These are phyloP conservation scores for Trichophyton schoenleinii DNA, from an alignment of 2,329 filamentous ascomycete genomes.

Conservation along the genomic window DNA sequence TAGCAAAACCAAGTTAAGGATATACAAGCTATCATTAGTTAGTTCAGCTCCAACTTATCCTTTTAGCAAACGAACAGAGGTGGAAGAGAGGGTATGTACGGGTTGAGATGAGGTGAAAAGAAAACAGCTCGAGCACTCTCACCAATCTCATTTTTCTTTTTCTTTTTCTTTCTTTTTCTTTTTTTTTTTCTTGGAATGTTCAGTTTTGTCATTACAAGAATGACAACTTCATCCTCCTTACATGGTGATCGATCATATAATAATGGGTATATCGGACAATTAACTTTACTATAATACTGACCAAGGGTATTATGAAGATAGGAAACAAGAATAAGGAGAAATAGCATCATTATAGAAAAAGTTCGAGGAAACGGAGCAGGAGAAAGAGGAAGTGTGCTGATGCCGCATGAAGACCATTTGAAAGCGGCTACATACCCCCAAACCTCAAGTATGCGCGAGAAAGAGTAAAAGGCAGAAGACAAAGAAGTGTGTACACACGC, in stretches of 20 bases:
- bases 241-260: neutral
- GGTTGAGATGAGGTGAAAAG: neutral
- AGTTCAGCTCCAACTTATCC: neutral
- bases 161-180: no score
- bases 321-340: neutral
- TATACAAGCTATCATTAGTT: neutral
- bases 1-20: neutral
- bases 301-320: constrained; percentile 2
- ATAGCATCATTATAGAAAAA: constrained; percentile 4
- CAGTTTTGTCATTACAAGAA: neutral
- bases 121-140: neutral
- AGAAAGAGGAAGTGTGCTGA: neutral
- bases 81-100: neutral
- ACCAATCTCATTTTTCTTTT: neutral
- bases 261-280: constrained; percentile 1
- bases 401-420: neutral
- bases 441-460: neutral
- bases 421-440: neutral
- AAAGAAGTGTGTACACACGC: constrained; percentile 3
- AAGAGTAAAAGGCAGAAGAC: neutral
- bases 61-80: neutral
- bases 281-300: constrained; percentile 3
- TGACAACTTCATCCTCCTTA: neutral
- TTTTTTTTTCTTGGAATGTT: neutral
- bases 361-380: neutral